phyloP scores from a whole-genome alignment of 208 protist genomes.

The Ichthyophonus hoferi region DNA sequence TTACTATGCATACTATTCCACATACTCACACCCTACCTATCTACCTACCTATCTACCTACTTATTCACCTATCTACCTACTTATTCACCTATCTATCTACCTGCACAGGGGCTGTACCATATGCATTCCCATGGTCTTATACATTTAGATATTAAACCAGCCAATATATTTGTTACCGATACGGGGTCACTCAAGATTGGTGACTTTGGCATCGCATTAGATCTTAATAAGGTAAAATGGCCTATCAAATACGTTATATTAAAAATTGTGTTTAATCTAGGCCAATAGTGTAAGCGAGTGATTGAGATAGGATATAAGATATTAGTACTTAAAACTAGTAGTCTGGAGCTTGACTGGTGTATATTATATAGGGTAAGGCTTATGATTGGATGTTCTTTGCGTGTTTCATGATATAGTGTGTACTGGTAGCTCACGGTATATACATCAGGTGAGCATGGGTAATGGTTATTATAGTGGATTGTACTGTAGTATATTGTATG shows the following conservation, averaged over 20 bases:
- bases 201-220: constrained; percentile 48
- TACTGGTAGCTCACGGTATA: too few species aligned
- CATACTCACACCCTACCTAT: neutral
- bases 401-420: too few species aligned
- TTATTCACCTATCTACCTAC: neutral
- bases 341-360: too few species aligned
- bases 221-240: neutral
- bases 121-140: constrained; percentile 43
- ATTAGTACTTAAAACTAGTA: too few species aligned
- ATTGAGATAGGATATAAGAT: too few species aligned
- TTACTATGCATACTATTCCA: neutral
- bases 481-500: neutral
- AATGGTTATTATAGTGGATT: too few species aligned
- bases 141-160: constrained; percentile 53
- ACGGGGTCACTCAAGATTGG: constrained; percentile 43
- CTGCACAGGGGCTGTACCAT: constrained; percentile 44
- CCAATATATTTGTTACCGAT: constrained; percentile 45
- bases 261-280: too few species aligned
- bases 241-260: too few species aligned
- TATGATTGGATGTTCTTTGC: too few species aligned
- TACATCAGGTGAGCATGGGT: too few species aligned
- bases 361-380: too few species aligned
- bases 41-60: neutral
- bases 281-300: too few species aligned
- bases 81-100: neutral